Base-by-base conservation (phyloP, 768 basidiomycete genomes). In the Rhodocollybia butyracea region DNA sequence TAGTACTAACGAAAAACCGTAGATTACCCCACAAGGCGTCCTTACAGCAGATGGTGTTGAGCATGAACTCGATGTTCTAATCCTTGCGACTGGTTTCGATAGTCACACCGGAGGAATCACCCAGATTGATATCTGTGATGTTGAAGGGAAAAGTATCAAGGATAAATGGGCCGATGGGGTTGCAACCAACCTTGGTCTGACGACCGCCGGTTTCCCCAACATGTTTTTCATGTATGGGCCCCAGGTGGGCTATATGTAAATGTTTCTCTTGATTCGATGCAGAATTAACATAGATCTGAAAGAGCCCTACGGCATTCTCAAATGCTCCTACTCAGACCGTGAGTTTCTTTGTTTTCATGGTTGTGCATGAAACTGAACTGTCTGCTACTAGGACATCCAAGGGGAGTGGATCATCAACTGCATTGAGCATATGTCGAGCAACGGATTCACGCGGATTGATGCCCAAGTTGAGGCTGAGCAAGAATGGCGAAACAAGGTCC, bases 391-490 rank as follows among this genome's bases (percentile, higher is more conserved):
- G 66, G 65, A 67, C 57, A 41, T 63, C 21, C 65, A 67, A 61
- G 57, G 63, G 11, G 55, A 60, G 34, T 68, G 66, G 66, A 60
- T 68, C 39, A 40, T 60, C 31, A 46, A 66, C 32, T 68, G 61
- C 41, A 54, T 66, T 15, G 43, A 41, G 12, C 22, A 57, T 52
- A 61, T 61, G 56, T 55, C 56, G 7, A 12, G 53, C 13, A 53
- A 61, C 24, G 42, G 55, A 0, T 38, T 45, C 19, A 46, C 53
- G 11, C 22, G 5, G 3, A 54, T 54, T 1, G 17, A 46, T 24
- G 42, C 53, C n/a, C 27, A 2, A 17, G 30, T 17, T 22, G 53
- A 45, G 34, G 53, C 53, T 11, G 53, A 54, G 17, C 10, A 34
- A 12, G 34, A 32, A 8, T 54, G 53, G 53, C 39, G 53, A 1